Percentiles rank a stretch among this genome's conserved stretches.
These are phyloP conservation scores for Fusarium fujikuroi DNA, from an alignment of 2,329 filamentous ascomycete species.

Conservation along the genomic window DNA sequence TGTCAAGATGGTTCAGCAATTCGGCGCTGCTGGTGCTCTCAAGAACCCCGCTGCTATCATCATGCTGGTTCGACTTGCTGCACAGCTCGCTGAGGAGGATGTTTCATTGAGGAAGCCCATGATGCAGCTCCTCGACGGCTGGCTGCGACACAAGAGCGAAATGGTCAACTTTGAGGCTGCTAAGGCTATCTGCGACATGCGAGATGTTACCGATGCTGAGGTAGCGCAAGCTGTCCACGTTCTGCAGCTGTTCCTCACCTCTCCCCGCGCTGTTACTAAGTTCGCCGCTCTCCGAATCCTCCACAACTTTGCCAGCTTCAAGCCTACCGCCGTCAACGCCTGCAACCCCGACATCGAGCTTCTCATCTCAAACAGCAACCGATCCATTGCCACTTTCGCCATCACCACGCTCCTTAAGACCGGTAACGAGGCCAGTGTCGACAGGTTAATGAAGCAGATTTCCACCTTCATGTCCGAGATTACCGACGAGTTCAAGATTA, in stretches of 20 bases:
- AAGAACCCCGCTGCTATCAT: conserved; percentile 95
- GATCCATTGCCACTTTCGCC: conserved; percentile 97
- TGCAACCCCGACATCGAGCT: conserved; percentile 99
- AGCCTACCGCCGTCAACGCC: conserved; percentile 88
- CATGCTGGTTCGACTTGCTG: conserved; percentile 90
- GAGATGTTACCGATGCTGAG: conserved; percentile 91
- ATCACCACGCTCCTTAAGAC: conserved; percentile 99
- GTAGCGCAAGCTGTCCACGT: conserved; percentile 93
- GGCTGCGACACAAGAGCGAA: conserved; percentile 98
- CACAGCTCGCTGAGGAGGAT: conserved; percentile 95
- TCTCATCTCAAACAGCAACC: conserved; percentile 95
- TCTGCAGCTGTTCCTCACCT: conserved; percentile 95
- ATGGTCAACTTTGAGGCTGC: conserved; percentile 99
- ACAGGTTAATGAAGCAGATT: conserved; percentile 98
- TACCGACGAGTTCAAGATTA: conserved; percentile 99
- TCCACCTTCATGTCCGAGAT: conserved; percentile 99
- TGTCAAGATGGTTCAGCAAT: conserved; percentile 99
- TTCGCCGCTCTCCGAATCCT: conserved; percentile 97
- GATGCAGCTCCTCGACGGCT: conserved; percentile 96
- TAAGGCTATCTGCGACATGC: conserved; percentile 96
- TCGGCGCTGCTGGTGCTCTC: conserved; percentile 87
- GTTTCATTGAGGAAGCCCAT: conserved; percentile 89
- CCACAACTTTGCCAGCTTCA: conserved; percentile 96
- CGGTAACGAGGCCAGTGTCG: conserved; percentile 95
- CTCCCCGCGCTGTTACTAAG: conserved; percentile 94